Base-by-base conservation (phyloP, 2,329 filamentous ascomycete species). In the Fusarium irregulare region DNA sequence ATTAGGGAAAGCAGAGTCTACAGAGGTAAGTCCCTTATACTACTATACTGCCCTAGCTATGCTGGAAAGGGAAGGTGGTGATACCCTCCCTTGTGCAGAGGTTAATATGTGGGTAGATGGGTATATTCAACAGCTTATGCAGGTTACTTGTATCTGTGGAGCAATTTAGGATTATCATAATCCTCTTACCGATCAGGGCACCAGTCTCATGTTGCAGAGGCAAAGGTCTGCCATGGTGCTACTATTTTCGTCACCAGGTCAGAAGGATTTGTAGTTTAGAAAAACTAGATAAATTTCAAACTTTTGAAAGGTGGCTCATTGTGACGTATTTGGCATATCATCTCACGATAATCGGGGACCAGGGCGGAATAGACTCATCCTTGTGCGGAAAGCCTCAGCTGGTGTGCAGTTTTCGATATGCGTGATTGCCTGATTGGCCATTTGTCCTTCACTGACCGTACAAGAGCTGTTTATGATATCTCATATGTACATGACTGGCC, bases 191-290 rank as follows among this genome's bases (percentile, higher is more conserved):
- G n/a, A n/a, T n/a, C n/a, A n/a, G n/a, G n/a, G n/a, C n/a, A n/a
- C n/a, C n/a, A 28, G 20, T 64, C 60, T 64, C 53, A 14, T 60
- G 62, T 59, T 59, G 7, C n/a, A 5, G 9, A 25, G 3, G n/a
- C 20, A 23, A 37, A 2, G 3, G 7, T 18, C 9, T 64, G 23
- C 10, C 2, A 10, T 14, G 18, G 14, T 9, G 34, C 12, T 56
- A 56, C 18, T n/a, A 1, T 18, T 20, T 11, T 27, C 25, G 21
- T 63, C 51, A 37, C n/a, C 40, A 28, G 51, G 34, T 12, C 9
- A 41, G 37, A 69, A 67, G 84, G 88, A 86, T 76, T 21, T 53
- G 45, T 11, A 4, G 20, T 16, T 8, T 8, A 37, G 16, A 27
- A 40, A 34, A 41, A 9, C 13, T 10, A 27, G 6, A 40, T 6